Base-by-base conservation (phyloP, 1,139 yeast genomes). In the Suhomyces atakaporum region DNA sequence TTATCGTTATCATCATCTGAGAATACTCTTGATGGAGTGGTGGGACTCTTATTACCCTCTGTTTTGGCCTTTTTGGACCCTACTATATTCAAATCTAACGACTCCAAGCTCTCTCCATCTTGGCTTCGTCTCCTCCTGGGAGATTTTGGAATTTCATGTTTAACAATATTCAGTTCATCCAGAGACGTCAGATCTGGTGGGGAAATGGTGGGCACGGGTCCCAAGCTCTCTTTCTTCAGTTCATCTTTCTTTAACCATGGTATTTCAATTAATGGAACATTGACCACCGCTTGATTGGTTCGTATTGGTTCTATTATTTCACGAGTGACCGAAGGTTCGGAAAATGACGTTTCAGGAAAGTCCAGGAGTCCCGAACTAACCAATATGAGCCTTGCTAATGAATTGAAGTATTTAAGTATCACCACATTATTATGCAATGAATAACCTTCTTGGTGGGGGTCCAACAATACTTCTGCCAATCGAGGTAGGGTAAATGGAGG, bases 401-500 rank as follows among this genome's bases (percentile, higher is more conserved):
- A 58, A 40, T 66, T 60, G 45, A 62, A 50, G 39, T 51, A 65
- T 42, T 65, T 66, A 15, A 52, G 39, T 2, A 61, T 37, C 26
- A 39, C 45, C 23, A 38, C 60, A 21, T 51, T 57, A 15, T 54
- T 49, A 2, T 45, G 48, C 3, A 69, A 44, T 27, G 61, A 61
- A 46, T 66, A 68, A 15, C 64, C 63, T 37, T 60, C 54, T 2
- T 35, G 35, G 12, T 43, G 44, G 0, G 83, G 82, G 10, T 62
- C 54, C 1, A 56, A 34, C 2, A 80, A 43, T 13, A 82, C 54
- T 51, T 82, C 88, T 0, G 80, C 73, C 7, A 81, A 46, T 36
- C 88, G 56, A 31, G 69, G 65, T 2, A 79, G 50, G 0, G 86
- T 81, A 53, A 79, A 81, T 0, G 87, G 88, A 1, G 86, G 82